phyloP scores from a whole-genome alignment of 768 basidiomycete genomes.

The Psilocybe cubensis region DNA sequence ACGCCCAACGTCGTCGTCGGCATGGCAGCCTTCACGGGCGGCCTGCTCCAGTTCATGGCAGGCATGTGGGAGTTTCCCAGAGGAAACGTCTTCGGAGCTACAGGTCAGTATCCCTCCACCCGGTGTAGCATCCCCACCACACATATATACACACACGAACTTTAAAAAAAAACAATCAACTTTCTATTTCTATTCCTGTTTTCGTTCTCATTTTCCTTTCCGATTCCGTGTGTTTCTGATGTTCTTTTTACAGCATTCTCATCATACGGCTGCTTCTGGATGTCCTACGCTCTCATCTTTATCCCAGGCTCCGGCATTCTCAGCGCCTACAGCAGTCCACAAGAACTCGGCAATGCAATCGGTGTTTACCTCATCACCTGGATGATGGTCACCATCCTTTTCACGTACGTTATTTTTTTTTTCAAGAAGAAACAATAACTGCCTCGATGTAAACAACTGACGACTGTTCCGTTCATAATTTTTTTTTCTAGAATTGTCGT shows the following conservation, averaged over 20 bases:
- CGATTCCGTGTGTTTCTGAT: too few relatives aligned
- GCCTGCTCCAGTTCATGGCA: slow-evolving; percentile 78
- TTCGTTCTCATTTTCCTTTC: too few relatives aligned
- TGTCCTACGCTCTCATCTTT: slow-evolving; percentile 72
- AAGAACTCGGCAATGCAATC: slow-evolving; percentile 56
- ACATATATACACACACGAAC: too few relatives aligned
- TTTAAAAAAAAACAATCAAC: too few relatives aligned
- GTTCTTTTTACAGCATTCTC: slow-evolving; percentile 55
- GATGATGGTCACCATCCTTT: slow-evolving; percentile 66
- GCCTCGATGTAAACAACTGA: too few relatives aligned
- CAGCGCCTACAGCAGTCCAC: slow-evolving; percentile 46
- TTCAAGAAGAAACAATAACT: too few relatives aligned
- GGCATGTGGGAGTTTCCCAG: slow-evolving; percentile 80
- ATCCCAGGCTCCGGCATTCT: slow-evolving; percentile 66
- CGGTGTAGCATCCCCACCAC: too few relatives aligned
- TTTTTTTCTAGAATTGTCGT: slow-evolving; percentile 23
- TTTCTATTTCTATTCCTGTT: too few relatives aligned
- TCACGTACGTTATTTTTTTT: slow-evolving; percentile 53
- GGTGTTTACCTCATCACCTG: slow-evolving; percentile 72
- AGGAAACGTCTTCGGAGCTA: slow-evolving; percentile 68
- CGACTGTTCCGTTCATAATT: too few relatives aligned
- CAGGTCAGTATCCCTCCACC: too few relatives aligned
- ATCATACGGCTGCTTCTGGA: slow-evolving; percentile 80
- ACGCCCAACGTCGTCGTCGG: slow-evolving; percentile 70
- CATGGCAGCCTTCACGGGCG: slow-evolving; percentile 76